Conservation (phyloP, 805 yeast genomes). For the Nematodospora valgi region DNA sequence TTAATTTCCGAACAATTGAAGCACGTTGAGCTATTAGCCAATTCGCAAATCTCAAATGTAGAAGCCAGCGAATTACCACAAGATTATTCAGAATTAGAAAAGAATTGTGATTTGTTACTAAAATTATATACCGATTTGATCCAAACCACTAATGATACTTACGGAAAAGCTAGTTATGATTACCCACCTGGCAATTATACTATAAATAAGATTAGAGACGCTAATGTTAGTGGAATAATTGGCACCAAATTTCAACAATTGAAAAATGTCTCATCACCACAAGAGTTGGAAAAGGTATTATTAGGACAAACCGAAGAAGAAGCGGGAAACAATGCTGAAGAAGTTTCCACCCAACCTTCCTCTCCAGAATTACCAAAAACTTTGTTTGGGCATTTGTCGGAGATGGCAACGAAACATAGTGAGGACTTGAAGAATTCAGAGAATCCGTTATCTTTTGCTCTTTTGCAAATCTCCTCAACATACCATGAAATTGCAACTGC, state of each 20-base stretch:
- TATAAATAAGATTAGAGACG: constrained; percentile 55
- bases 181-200: constrained; percentile 65
- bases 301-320: constrained; percentile 24
- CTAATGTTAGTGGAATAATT: constrained; percentile 58
- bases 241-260: constrained; percentile 56
- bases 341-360: constrained; percentile 28
- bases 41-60: constrained; percentile 25
- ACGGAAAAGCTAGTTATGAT: constrained; percentile 73
- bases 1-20: constrained; percentile 63
- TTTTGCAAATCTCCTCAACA: constrained; percentile 52
- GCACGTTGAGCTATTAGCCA: constrained; percentile 40
- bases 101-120: constrained; percentile 61
- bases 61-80: constrained; percentile 73
- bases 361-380: constrained; percentile 57
- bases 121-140: constrained; percentile 52
- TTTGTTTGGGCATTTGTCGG: constrained; percentile 66
- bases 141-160: constrained; percentile 48
- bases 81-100: constrained; percentile 66
- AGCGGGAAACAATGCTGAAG: constrained; percentile 14
- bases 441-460: constrained; percentile 50
- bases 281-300: constrained; percentile 61
- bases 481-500: constrained; percentile 64
- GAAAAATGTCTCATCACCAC: constrained; percentile 61
- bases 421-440: constrained; percentile 44
- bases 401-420: constrained; percentile 50